Percentiles rank a stretch among this genome's conserved stretches.
Conservation (phyloP, 1,139 yeast species). For the Debaryomyces udenii region DNA sequence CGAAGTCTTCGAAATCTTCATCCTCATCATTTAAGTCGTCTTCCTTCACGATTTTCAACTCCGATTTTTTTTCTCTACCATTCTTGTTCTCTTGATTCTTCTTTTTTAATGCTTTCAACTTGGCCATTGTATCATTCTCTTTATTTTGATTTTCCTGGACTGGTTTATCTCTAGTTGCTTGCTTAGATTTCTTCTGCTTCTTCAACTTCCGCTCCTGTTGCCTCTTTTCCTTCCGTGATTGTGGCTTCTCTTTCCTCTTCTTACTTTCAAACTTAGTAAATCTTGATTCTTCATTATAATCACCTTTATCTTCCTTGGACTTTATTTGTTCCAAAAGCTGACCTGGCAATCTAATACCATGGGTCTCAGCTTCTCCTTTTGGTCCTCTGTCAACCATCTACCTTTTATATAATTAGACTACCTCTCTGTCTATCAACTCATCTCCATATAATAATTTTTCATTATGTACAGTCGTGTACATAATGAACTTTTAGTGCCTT, state of each 20-base stretch:
- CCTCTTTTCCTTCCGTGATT: conserved; percentile 58
- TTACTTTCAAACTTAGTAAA: conserved; percentile 30
- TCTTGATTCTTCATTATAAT: conserved; percentile 41
- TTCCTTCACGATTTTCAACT: conserved; percentile 28
- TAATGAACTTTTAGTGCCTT: not conserved
- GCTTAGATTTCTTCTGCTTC: conserved; percentile 42
- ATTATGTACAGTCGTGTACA: conserved; percentile 8
- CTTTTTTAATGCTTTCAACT: conserved; percentile 15
- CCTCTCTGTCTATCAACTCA: conserved; percentile 15
- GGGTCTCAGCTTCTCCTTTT: conserved; percentile 25
- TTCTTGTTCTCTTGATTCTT: conserved; percentile 9
- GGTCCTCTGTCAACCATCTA: conserved; percentile 9
- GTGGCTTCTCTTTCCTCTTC: conserved; percentile 28
- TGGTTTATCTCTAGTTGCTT: not conserved
- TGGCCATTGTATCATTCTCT: conserved; percentile 10
- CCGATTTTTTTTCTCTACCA: conserved; percentile 6
- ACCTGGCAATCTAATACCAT: conserved; percentile 69
- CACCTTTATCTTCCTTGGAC: conserved; percentile 45
- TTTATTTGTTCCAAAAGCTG: conserved; percentile 65
- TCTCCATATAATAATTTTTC: conserved; percentile 6
- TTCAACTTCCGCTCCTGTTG: conserved; percentile 56
- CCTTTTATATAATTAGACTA: not conserved
- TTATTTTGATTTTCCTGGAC: conserved; percentile 11
- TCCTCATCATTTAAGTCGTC: conserved; percentile 27
- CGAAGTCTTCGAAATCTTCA: conserved; percentile 19